phyloP scores from a whole-genome alignment of 352 stramenopile species.

The Phytophthora ohioensis region DNA sequence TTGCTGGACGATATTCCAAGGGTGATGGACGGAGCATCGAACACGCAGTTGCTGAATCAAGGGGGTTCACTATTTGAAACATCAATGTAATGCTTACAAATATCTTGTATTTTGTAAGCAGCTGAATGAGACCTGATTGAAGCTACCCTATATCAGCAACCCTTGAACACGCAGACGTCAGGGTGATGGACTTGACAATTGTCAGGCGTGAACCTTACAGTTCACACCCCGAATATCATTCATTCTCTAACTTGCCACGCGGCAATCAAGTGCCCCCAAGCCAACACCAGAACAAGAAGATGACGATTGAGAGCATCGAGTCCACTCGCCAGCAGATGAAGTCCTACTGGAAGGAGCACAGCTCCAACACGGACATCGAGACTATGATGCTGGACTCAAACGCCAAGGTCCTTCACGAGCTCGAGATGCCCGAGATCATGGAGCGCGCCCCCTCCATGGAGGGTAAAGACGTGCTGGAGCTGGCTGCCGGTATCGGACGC shows the following conservation, averaged over 20 bases:
- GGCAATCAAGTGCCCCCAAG: slow-evolving; percentile 7
- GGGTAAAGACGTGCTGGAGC: slow-evolving; percentile 72
- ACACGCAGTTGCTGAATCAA: slow-evolving; percentile 38
- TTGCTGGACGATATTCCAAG: slow-evolving; percentile 5
- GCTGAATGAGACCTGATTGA: slow-evolving; percentile 16
- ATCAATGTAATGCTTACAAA: slow-evolving; percentile 9
- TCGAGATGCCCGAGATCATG: slow-evolving; percentile 84
- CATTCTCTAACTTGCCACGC: slow-evolving; percentile 32
- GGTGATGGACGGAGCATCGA: slow-evolving; percentile 13
- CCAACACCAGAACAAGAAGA: slow-evolving; percentile 30
- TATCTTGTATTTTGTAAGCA: slow-evolving; percentile 14
- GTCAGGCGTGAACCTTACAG: background rate
- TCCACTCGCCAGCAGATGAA: slow-evolving; percentile 78
- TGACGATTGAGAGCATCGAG: slow-evolving; percentile 49
- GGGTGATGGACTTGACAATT: slow-evolving; percentile 13
- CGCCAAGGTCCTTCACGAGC: slow-evolving; percentile 73
- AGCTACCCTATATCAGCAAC: slow-evolving; percentile 19
- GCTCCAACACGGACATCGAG: slow-evolving; percentile 66
- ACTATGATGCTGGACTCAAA: slow-evolving; percentile 91
- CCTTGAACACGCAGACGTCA: slow-evolving; percentile 39
- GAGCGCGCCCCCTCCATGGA: slow-evolving; percentile 66
- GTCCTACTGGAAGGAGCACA: slow-evolving; percentile 82
- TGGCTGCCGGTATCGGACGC: slow-evolving; percentile 71
- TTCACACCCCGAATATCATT: background rate
- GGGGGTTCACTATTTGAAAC: slow-evolving; percentile 2